Evolutionary conservation across 768 basidiomycete species (phyloP), one percentile per base, ranked within the genome.

Genomic region (Mycena capillaripes): DNA sequence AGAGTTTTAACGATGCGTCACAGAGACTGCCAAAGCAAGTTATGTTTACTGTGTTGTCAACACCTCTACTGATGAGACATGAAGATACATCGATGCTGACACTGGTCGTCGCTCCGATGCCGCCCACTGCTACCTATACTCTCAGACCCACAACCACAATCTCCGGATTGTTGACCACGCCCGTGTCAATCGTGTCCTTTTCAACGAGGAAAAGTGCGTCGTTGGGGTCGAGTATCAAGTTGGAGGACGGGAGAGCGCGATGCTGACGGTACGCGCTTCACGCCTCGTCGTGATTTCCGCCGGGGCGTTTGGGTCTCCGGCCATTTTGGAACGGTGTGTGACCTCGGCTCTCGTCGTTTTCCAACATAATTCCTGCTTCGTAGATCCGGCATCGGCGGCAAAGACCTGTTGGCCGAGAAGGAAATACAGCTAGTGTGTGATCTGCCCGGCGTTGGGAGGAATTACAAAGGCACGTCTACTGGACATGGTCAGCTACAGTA

Each of bases 391-490:
- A 56, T 56, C 3, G 55, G 55, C 27, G 55, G 32, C 21, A 56
- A 34, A 21, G 55, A 21, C 3, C 23, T 56, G 34, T 21, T 56
- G 30, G 55, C 21, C 6, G 21, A 56, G 14, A 3, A 32, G 7
- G 8, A 17, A 5, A 56, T 56, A 21, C 17, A 30, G 30, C 8
- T 56, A 19, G 55, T 56, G 21, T 19, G 32, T 56, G 55, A 56
- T 21, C 55, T 95, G 19, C 92, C 93, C 1, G 92, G 91, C 21
- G 94, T 96, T 0, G 94, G 94, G 14, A 90, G 92, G 76, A 88
- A 94, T 72, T 89, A 87, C 62, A 84, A 56, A n/a, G 55, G 55
- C 34, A n/a, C 17, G 9, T n/a, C 14, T n/a, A n/a, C n/a, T n/a
- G n/a, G n/a, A n/a, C n/a, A n/a, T 12, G 17, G 16, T 21, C 21